These are phyloP conservation scores for Thyridium curvatum DNA, from an alignment of 2,329 filamentous ascomycete species.

Conservation along the genomic window DNA sequence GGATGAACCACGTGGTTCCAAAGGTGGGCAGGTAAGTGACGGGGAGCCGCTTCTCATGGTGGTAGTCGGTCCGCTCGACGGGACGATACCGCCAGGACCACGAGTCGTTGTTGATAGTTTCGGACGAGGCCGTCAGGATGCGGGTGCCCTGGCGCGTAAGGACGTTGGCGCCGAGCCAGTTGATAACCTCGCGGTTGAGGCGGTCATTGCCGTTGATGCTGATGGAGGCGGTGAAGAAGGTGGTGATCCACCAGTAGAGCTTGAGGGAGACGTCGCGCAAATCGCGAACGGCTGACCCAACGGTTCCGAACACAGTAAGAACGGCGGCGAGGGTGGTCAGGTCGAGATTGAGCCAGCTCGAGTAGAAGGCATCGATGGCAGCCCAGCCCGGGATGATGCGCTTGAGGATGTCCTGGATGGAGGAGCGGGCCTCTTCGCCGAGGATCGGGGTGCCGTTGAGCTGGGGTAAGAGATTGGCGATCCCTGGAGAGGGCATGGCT, in stretches of 20 bases:
- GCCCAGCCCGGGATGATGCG: too few relatives aligned
- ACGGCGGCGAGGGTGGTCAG: too few relatives aligned
- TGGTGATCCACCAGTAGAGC: constrained; percentile 27
- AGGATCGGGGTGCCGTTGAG: too few relatives aligned
- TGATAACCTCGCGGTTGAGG: constrained; percentile 29
- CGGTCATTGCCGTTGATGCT: constrained; percentile 27
- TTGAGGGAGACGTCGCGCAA: constrained; percentile 12
- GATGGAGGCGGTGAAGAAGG: constrained; percentile 28
- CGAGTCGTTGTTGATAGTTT: constrained; percentile 20
- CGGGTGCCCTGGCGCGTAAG: constrained; percentile 21
- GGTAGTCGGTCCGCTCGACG: constrained; percentile 21
- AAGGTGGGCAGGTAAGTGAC: constrained; percentile 31
- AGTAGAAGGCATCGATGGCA: too few relatives aligned
- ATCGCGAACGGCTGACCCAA: too few relatives aligned
- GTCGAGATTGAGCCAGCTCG: too few relatives aligned
- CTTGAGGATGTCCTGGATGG: too few relatives aligned
- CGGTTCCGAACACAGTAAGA: too few relatives aligned
- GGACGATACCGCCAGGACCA: constrained; percentile 17
- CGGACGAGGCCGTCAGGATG: constrained; percentile 26
- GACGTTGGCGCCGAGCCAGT: constrained; percentile 28
- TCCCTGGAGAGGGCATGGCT: too few relatives aligned
- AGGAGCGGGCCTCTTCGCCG: too few relatives aligned
- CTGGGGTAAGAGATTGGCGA: too few relatives aligned
- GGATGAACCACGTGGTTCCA: constrained; percentile 27
- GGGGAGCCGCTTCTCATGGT: constrained; percentile 23